Percentiles rank a stretch among this genome's conserved stretches.
These are phyloP conservation scores for Carex littledalei DNA, from an alignment of 176 grass and related monocot species.

Conservation along the genomic window DNA sequence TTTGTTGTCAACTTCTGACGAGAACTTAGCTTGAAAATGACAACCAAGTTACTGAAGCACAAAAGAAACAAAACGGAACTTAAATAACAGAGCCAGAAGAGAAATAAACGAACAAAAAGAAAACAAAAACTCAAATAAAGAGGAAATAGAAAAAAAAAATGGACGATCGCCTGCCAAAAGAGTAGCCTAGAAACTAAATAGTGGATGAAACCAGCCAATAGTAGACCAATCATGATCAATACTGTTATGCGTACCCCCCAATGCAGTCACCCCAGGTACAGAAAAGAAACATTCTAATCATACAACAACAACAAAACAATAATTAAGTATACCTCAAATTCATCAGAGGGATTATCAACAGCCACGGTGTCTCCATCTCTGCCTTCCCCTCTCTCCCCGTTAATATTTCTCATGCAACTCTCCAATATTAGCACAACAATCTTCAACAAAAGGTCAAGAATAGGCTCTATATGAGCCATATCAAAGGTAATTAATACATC, in stretches of 20 bases:
- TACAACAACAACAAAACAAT: not conserved
- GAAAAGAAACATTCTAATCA: not conserved
- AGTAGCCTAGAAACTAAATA: not conserved
- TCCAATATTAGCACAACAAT: constrained; percentile 74
- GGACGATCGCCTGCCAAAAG: not conserved
- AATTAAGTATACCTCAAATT: constrained; percentile 18
- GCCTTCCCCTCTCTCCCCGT: constrained; percentile 4
- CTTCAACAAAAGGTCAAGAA: constrained; percentile 63
- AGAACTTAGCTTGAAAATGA: not conserved
- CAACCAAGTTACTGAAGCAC: not conserved
- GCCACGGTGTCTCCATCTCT: constrained; percentile 12
- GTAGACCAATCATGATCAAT: not conserved
- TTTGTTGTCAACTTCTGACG: not conserved
- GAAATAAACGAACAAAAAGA: not conserved
- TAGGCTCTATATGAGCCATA: constrained; percentile 53
- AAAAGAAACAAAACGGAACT: not conserved
- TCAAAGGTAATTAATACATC: constrained; percentile 76
- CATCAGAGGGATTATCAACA: constrained; percentile 31
- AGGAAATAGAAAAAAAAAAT: not conserved
- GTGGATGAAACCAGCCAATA: not conserved
- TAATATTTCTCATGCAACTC: constrained; percentile 48
- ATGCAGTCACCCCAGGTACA: not conserved
- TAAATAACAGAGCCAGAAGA: not conserved
- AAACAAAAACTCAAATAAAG: not conserved
- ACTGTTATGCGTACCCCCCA: not conserved